Evolutionary conservation across 108 stramenopile genomes (phyloP), one percentile per base, ranked within the genome.

Genomic region (Cyclostephanos tholiformis): DNA sequence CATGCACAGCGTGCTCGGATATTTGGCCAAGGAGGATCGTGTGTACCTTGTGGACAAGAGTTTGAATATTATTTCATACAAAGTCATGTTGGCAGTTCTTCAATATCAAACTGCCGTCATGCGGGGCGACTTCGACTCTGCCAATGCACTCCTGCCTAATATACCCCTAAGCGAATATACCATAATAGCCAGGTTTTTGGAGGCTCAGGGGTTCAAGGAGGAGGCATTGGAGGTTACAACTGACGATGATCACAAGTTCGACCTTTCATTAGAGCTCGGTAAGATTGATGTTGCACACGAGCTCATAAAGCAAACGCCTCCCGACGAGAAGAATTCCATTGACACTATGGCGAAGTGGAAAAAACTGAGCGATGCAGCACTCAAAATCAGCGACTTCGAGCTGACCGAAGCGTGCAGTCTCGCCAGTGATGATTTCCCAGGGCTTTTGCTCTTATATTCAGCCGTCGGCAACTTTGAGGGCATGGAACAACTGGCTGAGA

Each of bases 91-190:
- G 69, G 84, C 96, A 27, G 94, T 98, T 50, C 83, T 98, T 25
- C 94, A 98, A 75, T 98, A 98, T 82, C 99, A 99, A 86, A 99
- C 99, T 13, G 98, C 98, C 25, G 98, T 99, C 44, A 98, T 99
- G 93, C 84, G 98, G 56, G 91, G 96, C 51, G 99, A 99, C 84
- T 99, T 99, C 70, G 99, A 95, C 59, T 70, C 96, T 17, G 99
- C 99, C 41, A 99, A 99, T 80, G 85, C 90, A 25, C 86, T 99
- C 9, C 92, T 99, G 14, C 85, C 96, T 13, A 66, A 68, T 39
- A 98, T 99, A 62, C 97, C 97, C 41, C 90, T 88, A 60, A 70
- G 79, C 17, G 95, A 98, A 79, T 97, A 98, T 77, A 95, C 94
- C 53, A 90, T 88, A 50, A 92, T 99, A 4, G 98, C 98, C 25